These are phyloP conservation scores for Lagenidium giganteum DNA, from an alignment of 352 stramenopile genomes.

Conservation along the genomic window DNA sequence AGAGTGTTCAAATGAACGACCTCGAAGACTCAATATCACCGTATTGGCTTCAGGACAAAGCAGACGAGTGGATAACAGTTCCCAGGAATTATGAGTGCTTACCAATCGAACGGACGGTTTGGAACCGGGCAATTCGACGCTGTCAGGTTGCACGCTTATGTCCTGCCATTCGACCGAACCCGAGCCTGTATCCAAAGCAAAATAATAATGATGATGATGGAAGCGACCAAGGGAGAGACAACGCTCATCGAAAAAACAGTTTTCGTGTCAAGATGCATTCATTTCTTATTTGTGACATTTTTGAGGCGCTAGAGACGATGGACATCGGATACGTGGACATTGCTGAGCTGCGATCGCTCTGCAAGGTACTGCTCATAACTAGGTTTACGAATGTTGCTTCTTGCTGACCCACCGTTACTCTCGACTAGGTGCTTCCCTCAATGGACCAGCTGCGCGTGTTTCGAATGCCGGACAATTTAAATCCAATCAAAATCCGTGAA, in stretches of 20 bases:
- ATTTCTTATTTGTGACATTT: constrained; percentile 51
- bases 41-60: constrained; percentile 37
- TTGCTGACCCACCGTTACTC: no score
- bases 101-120: constrained; percentile 38
- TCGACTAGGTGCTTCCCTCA: no score
- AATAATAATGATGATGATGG: neutral
- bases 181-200: no score
- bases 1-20: constrained; percentile 13
- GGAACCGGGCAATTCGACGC: constrained; percentile 62
- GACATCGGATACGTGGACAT: constrained; percentile 67
- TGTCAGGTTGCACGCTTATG: constrained; percentile 39
- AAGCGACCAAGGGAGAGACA: constrained; percentile 7
- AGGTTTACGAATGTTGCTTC: no score
- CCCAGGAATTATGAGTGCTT: constrained; percentile 16
- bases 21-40: constrained; percentile 35
- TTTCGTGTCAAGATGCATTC: constrained; percentile 31
- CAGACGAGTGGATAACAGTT: no score
- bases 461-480: neutral
- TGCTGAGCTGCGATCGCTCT: constrained; percentile 55
- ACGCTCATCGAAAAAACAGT: constrained; percentile 9
- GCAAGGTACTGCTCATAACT: no score
- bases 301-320: constrained; percentile 59
- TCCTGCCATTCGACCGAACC: constrained; percentile 9
- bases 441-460: constrained; percentile 5
- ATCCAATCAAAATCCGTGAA: neutral